Evolutionary conservation across 208 protist species (phyloP).

Genomic region (Trypanosoma cruzi): DNA sequence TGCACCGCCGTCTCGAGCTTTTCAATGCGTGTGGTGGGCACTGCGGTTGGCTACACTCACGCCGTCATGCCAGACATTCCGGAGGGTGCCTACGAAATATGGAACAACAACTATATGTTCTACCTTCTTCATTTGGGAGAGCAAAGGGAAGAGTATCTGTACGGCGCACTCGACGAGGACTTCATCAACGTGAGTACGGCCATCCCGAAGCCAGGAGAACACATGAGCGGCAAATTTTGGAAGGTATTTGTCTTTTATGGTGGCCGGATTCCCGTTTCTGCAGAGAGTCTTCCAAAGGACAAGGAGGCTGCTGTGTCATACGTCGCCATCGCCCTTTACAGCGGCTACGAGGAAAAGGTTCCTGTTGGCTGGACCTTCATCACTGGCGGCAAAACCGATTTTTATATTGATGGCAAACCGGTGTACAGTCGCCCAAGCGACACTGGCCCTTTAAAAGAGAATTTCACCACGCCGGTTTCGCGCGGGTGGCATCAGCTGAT

Average conservation of each 20-base stretch:
- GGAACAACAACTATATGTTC: not conserved
- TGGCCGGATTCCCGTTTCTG: constrained; percentile 4
- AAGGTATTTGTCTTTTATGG: not conserved
- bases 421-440: not conserved
- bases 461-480: constrained; percentile 11
- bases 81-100: constrained; percentile 11
- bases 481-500: constrained; percentile 18
- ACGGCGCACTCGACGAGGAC: constrained; percentile 15
- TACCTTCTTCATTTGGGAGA: constrained; percentile 12
- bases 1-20: not conserved
- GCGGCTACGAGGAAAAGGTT: not conserved
- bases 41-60: constrained; percentile 16
- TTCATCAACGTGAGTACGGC: constrained; percentile 9
- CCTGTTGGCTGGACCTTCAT: constrained; percentile 16
- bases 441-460: not conserved
- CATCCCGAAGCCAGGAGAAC: constrained; percentile 2
- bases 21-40: constrained; percentile 15
- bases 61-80: not conserved
- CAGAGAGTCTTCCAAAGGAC: not conserved
- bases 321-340: constrained; percentile 24
- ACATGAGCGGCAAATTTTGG: not conserved
- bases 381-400: constrained; percentile 16
- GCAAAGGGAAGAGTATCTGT: constrained; percentile 4
- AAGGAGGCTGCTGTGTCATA: constrained; percentile 21
- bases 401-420: constrained; percentile 13